Evolutionary conservation across 495 filamentous ascomycete genomes (phyloP).

Genomic region (Penicillium paradoxum): DNA sequence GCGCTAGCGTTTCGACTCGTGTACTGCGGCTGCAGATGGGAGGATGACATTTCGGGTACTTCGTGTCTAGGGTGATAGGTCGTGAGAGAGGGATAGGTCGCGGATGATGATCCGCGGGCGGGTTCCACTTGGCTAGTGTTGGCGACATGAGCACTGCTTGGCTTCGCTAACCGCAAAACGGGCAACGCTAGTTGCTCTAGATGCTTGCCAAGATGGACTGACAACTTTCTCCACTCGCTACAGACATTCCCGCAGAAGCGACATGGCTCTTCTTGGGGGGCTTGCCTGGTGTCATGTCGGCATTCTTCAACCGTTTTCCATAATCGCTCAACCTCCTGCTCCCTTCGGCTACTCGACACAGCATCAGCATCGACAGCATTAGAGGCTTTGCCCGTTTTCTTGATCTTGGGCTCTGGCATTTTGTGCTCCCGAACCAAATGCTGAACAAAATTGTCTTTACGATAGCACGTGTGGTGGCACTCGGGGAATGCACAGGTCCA

Average conservation of each 20-base stretch:
- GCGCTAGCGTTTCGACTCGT: constrained; percentile 15
- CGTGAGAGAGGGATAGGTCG: constrained; percentile 5
- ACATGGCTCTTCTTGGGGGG: constrained; percentile 76
- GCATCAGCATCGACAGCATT: constrained; percentile 4
- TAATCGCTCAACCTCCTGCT: constrained; percentile 53
- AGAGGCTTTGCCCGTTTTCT: constrained; percentile 34
- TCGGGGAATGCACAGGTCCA: constrained; percentile 82
- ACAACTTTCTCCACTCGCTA: constrained; percentile 89
- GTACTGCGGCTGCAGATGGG: constrained; percentile 17
- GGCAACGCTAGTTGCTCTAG: constrained; percentile 94
- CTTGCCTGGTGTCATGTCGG: constrained; percentile 60
- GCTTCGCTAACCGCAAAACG: constrained; percentile 64
- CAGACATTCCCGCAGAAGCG: constrained; percentile 83
- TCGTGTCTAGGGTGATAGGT: not conserved
- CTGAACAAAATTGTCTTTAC: constrained; percentile 94
- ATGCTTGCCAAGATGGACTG: constrained; percentile 90
- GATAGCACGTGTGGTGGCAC: constrained; percentile 79
- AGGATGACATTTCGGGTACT: not conserved
- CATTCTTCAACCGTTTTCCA: constrained; percentile 79
- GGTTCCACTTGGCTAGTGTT: not conserved
- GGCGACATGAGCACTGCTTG: constrained; percentile 19
- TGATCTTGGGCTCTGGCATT: constrained; percentile 66
- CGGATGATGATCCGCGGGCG: not conserved
- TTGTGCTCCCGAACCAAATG: constrained; percentile 95
- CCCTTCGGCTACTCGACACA: constrained; percentile 45